A percentile compares a stretch with the other conserved stretches of the same genome.
phyloP scores from a whole-genome alignment of 192 early-diverging fungal species.

The Phlyctochytrium bullatum region DNA sequence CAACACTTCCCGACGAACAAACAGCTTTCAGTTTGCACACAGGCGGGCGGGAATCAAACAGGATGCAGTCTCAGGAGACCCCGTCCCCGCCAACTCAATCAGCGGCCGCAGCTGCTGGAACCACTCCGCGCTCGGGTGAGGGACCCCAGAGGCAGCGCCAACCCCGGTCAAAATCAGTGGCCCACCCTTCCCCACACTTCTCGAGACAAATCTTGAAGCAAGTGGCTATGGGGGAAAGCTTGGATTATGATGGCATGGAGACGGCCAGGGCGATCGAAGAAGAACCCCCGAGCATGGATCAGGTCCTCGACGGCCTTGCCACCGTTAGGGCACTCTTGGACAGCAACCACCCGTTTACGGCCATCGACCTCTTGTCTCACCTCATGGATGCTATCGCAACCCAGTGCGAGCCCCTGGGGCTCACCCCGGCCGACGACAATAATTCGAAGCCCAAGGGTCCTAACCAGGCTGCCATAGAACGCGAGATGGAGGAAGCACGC shows the following conservation, averaged over 20 bases:
- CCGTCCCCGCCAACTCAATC: too few relatives aligned
- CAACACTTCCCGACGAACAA: too few relatives aligned
- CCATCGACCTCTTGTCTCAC: background rate
- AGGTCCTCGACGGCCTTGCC: background rate
- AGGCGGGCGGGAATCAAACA: too few relatives aligned
- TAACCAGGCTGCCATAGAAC: background rate
- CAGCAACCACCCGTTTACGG: background rate
- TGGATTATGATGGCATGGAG: too few relatives aligned
- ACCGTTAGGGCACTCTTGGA: background rate
- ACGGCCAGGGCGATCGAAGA: too few relatives aligned
- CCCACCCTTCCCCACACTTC: background rate
- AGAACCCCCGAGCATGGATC: background rate
- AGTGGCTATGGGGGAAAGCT: too few relatives aligned
- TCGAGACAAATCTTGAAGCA: background rate
- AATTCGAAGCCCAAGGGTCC: too few relatives aligned
- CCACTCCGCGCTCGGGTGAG: too few relatives aligned
- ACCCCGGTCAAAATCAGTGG: background rate
- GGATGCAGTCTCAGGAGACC: too few relatives aligned
- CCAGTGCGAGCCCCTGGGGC: background rate
- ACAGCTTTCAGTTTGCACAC: too few relatives aligned
- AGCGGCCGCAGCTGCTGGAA: too few relatives aligned
- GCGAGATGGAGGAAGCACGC: background rate
- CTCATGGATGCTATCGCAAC: slow-evolving; percentile 2
- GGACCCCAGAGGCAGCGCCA: too few relatives aligned
- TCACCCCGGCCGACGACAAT: background rate